phyloP scores from a whole-genome alignment of 495 filamentous ascomycete species.

The Oidiodendron maius region DNA sequence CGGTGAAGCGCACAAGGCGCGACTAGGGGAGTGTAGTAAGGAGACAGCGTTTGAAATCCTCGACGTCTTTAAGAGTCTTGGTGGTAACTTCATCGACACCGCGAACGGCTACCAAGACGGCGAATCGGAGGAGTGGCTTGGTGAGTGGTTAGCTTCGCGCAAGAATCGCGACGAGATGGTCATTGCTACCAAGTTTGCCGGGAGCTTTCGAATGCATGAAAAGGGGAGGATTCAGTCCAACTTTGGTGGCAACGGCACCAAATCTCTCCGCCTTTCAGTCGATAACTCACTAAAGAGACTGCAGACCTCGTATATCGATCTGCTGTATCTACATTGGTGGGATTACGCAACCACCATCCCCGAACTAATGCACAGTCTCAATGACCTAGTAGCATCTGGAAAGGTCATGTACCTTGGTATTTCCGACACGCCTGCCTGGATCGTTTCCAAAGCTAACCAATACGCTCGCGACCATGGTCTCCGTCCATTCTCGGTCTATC shows the following conservation, averaged over 20 bases:
- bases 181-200: constrained; percentile 60
- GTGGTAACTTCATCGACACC: constrained; percentile 71
- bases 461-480: constrained; percentile 56
- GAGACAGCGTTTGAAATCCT: constrained; percentile 49
- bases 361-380: constrained; percentile 55
- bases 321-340: constrained; percentile 56
- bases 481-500: constrained; percentile 59
- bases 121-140: constrained; percentile 58
- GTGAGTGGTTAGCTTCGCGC: constrained; percentile 57
- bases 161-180: constrained; percentile 54
- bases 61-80: too few species aligned
- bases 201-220: constrained; percentile 19
- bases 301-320: constrained; percentile 59
- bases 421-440: constrained; percentile 56
- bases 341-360: constrained; percentile 53
- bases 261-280: constrained; percentile 49
- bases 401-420: constrained; percentile 63
- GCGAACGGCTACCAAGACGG: constrained; percentile 60
- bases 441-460: constrained; percentile 53
- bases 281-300: constrained; percentile 52
- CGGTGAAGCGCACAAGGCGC: constrained; percentile 32
- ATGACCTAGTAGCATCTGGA: constrained; percentile 48
- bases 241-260: constrained; percentile 47
- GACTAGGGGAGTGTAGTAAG: constrained; percentile 45
- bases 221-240: constrained; percentile 36